Conservation (phyloP, 1,284 basidiomycete genomes). For the Ustilago sp. region DNA sequence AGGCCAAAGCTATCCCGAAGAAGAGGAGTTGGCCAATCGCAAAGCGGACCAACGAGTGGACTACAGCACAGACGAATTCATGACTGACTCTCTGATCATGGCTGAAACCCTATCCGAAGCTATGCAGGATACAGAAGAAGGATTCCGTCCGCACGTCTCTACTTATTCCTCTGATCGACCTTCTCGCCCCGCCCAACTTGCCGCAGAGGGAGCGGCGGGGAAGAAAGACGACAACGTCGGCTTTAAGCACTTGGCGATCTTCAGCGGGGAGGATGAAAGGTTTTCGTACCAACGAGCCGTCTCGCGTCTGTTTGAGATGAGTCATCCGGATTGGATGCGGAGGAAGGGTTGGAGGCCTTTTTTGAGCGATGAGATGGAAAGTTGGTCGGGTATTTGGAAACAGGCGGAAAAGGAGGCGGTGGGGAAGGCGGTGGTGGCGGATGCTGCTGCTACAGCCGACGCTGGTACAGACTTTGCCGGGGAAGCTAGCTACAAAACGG, state of each 20-base stretch:
- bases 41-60: conserved; percentile 29
- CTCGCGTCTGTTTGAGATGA: conserved; percentile 77
- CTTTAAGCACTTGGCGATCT: conserved; percentile 75
- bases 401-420: conserved; percentile 10
- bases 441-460: conserved; percentile 23
- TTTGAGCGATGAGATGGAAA: conserved; percentile 40
- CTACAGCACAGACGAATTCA: conserved; percentile 42
- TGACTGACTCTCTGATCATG: conserved; percentile 73
- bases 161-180: conserved; percentile 71
- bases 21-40: conserved; percentile 20
- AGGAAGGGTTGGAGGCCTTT: conserved; percentile 58
- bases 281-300: conserved; percentile 79
- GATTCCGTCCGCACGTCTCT: conserved; percentile 76
- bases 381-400: conserved; percentile 44
- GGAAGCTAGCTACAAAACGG: conserved; percentile 46
- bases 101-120: conserved; percentile 76
- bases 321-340: conserved; percentile 49
- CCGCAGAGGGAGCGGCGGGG: conserved; percentile 8
- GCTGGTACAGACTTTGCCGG: conserved; percentile 42
- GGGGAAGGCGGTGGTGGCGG: conserved; percentile 22
- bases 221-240: conserved; percentile 66
- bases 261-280: conserved; percentile 78
- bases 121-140: conserved; percentile 72
- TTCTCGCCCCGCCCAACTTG: conserved; percentile 12
- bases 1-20: conserved; percentile 43